Percentiles rank a stretch among this genome's conserved stretches.
These are phyloP conservation scores for Phytophthora cactorum DNA, from an alignment of 352 stramenopile genomes.

Conservation along the genomic window DNA sequence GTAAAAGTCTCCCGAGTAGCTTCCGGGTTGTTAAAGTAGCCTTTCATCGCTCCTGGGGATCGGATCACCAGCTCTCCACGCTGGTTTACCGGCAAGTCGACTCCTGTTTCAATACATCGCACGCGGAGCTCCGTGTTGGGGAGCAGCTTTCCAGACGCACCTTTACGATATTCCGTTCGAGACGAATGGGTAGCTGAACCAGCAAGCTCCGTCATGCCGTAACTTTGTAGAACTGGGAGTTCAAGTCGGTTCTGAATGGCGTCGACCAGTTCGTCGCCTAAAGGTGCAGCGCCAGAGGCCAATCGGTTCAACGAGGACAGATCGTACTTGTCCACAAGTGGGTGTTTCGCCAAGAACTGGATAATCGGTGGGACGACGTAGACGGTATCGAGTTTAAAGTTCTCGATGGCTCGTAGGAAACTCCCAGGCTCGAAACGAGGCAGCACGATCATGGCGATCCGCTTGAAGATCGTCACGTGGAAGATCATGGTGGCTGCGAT, in stretches of 20 bases:
- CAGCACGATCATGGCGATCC: constrained; percentile 82
- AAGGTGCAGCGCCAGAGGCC: constrained; percentile 77
- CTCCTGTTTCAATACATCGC: constrained; percentile 41
- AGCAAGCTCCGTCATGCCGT: constrained; percentile 71
- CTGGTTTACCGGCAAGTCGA: constrained; percentile 43
- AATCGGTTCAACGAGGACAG: constrained; percentile 72
- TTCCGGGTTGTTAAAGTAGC: constrained; percentile 88
- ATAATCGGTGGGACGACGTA: constrained; percentile 85
- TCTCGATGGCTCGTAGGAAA: constrained; percentile 87
- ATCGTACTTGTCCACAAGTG: constrained; percentile 89
- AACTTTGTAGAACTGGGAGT: constrained; percentile 48
- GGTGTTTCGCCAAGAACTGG: constrained; percentile 79
- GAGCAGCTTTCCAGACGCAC: constrained; percentile 51
- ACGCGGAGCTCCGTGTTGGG: constrained; percentile 64
- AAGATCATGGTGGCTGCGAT: constrained; percentile 92
- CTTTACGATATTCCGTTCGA: constrained; percentile 18
- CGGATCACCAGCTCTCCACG: constrained; percentile 86
- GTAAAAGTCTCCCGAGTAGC: constrained; percentile 78
- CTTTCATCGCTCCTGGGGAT: constrained; percentile 90
- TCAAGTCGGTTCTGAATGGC: constrained; percentile 64
- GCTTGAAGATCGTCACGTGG: constrained; percentile 83
- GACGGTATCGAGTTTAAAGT: constrained; percentile 42
- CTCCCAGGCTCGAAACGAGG: constrained; percentile 89
- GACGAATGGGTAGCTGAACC: constrained; percentile 34
- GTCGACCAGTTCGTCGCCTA: constrained; percentile 72